Evolutionary conservation across 1,284 basidiomycete genomes (phyloP), one percentile per base, ranked within the genome.

Genomic region (Sutorius eximius): DNA sequence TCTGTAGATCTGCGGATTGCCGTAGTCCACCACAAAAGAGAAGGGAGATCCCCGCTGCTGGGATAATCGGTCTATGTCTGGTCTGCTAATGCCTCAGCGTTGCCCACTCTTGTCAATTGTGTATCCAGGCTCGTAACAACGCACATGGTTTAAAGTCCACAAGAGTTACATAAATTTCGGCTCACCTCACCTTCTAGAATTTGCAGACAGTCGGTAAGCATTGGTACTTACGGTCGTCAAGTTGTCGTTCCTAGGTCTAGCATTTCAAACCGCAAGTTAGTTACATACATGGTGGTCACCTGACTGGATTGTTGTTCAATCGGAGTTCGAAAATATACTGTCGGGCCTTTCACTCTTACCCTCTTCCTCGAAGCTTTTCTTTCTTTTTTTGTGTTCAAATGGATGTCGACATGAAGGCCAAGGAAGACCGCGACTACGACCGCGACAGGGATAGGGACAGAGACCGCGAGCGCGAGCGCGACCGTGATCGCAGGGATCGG

Each of bases 361-460:
- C 50, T 56, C 44, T 51, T 27, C 49, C 41, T 47, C 24, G 3
- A 13, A 24, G 3, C 20, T 37, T 49, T 56, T 49, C 41, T 33
- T 45, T 37, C 32, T 33, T 27, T 20, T 20, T 33, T 22, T 32
- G 44, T 34, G 16, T 56, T 55, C 64, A 41, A 62, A 90, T 90
- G 87, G 88, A 90, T 69, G 79, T 89, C 58, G 88, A 89, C 60
- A 89, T 88, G 86, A 86, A 87, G 71, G 75, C 71, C 63, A 89
- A 88, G 68, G 86, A 87, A 48, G 85, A 87, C 38, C 71, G 76
- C 9, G 86, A 88, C 30, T 85, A 84, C 48, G 79, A 81, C 68
- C 59, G 62, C 42, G 78, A 81, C 57, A 67, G 74, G 64, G 75
- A 75, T 42, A 71, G 77, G 52, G 78, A 73, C 69, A 79, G 73